Evolutionary conservation across 228 moss, liverwort and hornwort genomes (phyloP).

Genomic region (Sphagnum magellanicum): DNA sequence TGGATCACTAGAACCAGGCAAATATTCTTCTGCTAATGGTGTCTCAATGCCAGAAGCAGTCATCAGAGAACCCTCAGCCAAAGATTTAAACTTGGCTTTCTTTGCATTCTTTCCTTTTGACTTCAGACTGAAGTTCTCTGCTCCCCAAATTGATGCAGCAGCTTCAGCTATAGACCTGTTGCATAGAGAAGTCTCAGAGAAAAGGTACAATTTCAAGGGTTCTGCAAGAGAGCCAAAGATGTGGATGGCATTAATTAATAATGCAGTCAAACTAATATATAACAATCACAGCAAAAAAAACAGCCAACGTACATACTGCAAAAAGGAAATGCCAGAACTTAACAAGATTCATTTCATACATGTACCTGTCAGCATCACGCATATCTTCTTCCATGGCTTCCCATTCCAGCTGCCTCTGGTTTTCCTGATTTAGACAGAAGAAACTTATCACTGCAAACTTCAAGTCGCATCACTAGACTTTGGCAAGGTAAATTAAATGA

Average conservation of each 20-base stretch:
- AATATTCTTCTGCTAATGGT: conserved; percentile 29
- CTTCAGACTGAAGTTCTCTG: conserved; percentile 60
- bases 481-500: no score
- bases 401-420: conserved; percentile 93
- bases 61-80: conserved; percentile 67
- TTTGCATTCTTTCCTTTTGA: conserved; percentile 59
- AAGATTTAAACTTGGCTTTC: conserved; percentile 83
- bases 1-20: conserved; percentile 31
- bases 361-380: conserved; percentile 93
- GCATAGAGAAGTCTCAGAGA: background rate
- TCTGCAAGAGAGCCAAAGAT: no score
- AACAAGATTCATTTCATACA: background rate
- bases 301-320: background rate
- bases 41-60: conserved; percentile 35
- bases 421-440: conserved; percentile 44
- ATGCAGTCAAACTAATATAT: background rate
- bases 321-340: background rate
- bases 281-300: background rate
- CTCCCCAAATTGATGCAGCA: conserved; percentile 67
- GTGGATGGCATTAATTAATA: background rate
- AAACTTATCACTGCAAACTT: background rate
- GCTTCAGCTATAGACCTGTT: conserved; percentile 75
- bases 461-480: no score
- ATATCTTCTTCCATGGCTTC: conserved; percentile 95
- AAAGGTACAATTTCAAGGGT: no score